Evolutionary conservation across 768 basidiomycete genomes (phyloP), one percentile per base, ranked within the genome.

Genomic region (Sistotremastrum suecicum): DNA sequence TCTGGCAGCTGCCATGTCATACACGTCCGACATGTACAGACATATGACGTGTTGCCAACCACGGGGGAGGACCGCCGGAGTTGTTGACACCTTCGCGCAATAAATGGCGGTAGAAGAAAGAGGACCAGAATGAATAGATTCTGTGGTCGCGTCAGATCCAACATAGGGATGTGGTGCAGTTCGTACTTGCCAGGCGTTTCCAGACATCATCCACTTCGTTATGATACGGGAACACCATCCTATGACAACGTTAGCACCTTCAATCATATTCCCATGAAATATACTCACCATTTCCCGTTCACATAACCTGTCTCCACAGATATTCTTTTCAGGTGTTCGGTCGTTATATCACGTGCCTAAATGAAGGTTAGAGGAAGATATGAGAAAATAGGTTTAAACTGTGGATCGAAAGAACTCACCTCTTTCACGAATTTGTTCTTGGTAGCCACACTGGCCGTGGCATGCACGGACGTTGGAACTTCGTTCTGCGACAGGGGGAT

Each of bases 361-460:
- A 42, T 41, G 52, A 34, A 3, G 3, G 10, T 32, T 35, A 37
- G 29, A 36, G 7, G 6, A 12, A 29, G n/a, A 12, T 7, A 20
- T 34, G 10, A 12, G 36, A 8, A 20, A 50, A 11, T 30, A 3
- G 36, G 9, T 9, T 50, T 39, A 36, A 5, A 9, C 4, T 34
- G 37, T 41, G 12, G 11, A 37, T 37, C 34, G 33, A 42, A n/a
- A 6, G 32, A 34, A 44, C 60, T 12, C 56, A 81, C 83, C 63
- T 77, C 64, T 58, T 85, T 83, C 37, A 80, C 71, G 5, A 80
- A 59, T 58, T 85, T 80, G 57, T 83, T 85, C 60, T 85, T 86
- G 53, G 80, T 80, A 60, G 72, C 78, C 0, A 68, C 66, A 5
- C 81, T 81, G 20, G 76, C 75, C 58, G 65, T 84, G 4, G 76